phyloP scores from a whole-genome alignment of 148 eudicot species.

The Hydrangea macrophylla region DNA sequence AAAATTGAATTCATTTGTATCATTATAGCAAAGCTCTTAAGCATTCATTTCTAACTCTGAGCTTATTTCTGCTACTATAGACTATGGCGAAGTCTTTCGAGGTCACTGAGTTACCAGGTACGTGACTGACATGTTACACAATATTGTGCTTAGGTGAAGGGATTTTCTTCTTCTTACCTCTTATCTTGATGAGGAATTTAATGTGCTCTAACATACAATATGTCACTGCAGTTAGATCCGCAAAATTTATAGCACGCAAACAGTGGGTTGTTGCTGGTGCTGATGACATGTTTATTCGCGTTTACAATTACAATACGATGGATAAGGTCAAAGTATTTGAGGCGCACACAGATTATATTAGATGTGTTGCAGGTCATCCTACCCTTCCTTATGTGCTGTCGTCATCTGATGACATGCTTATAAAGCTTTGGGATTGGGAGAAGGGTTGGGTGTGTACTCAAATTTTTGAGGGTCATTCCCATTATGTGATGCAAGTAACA shows the following conservation, averaged over 20 bases:
- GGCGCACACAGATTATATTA: slow-evolving; percentile 90
- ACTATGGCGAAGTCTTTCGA: slow-evolving; percentile 60
- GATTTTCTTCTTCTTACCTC: background rate
- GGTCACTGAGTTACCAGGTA: slow-evolving; percentile 55
- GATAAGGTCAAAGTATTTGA: slow-evolving; percentile 85
- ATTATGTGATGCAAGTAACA: slow-evolving; percentile 94
- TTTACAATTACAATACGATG: slow-evolving; percentile 88
- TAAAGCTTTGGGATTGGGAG: slow-evolving; percentile 99
- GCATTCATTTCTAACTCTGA: slow-evolving; percentile 5
- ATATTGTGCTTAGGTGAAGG: background rate
- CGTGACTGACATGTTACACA: slow-evolving; percentile 2
- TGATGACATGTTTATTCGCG: slow-evolving; percentile 88
- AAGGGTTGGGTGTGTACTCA: slow-evolving; percentile 90
- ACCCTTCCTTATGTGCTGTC: slow-evolving; percentile 90
- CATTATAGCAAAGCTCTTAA: background rate
- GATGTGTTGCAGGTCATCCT: slow-evolving; percentile 95
- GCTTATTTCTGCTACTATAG: slow-evolving; percentile 22
- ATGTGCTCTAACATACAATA: background rate
- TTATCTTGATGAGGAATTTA: slow-evolving; percentile 13
- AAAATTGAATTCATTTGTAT: background rate
- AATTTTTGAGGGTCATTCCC: slow-evolving; percentile 91
- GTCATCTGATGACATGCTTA: slow-evolving; percentile 98
- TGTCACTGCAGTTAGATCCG: slow-evolving; percentile 67
- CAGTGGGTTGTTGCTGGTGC: slow-evolving; percentile 99
- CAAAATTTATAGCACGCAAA: slow-evolving; percentile 82